phyloP scores from a whole-genome alignment of 805 yeast genomes.

The Monosporozyma servazzii region DNA sequence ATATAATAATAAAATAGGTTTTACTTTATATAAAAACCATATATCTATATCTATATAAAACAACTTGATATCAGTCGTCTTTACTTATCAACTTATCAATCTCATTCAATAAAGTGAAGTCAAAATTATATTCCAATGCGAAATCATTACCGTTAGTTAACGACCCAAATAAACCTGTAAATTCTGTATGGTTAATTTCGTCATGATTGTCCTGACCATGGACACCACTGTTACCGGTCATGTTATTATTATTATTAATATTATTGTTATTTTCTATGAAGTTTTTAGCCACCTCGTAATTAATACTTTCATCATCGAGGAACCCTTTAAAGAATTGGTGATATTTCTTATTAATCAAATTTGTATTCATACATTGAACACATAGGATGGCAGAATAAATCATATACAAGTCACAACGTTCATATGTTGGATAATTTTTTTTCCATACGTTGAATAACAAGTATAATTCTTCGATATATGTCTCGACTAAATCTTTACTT shows the following conservation, averaged over 20 bases:
- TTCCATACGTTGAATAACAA: slow-evolving; percentile 15
- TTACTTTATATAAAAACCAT: neutral
- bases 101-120: slow-evolving; percentile 24
- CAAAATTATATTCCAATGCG: slow-evolving; percentile 26
- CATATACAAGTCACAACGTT: slow-evolving; percentile 23
- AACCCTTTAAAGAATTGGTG: slow-evolving; percentile 13
- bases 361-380: slow-evolving; percentile 23
- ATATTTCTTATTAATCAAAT: slow-evolving; percentile 11
- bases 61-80: neutral
- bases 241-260: slow-evolving; percentile 2
- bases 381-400: slow-evolving; percentile 22
- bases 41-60: neutral
- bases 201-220: neutral
- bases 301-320: slow-evolving; percentile 16
- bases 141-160: slow-evolving; percentile 24
- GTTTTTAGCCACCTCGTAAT: slow-evolving; percentile 23
- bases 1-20: too few relatives aligned
- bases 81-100: slow-evolving; percentile 22
- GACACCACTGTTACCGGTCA: neutral
- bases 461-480: slow-evolving; percentile 20
- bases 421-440: slow-evolving; percentile 12
- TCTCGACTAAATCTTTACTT: slow-evolving; percentile 17
- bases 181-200: slow-evolving; percentile 8
- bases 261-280: slow-evolving; percentile 15
- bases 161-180: slow-evolving; percentile 20